These are phyloP conservation scores for Colletotrichum liriopes DNA, from an alignment of 2,329 filamentous ascomycete species.

Conservation along the genomic window DNA sequence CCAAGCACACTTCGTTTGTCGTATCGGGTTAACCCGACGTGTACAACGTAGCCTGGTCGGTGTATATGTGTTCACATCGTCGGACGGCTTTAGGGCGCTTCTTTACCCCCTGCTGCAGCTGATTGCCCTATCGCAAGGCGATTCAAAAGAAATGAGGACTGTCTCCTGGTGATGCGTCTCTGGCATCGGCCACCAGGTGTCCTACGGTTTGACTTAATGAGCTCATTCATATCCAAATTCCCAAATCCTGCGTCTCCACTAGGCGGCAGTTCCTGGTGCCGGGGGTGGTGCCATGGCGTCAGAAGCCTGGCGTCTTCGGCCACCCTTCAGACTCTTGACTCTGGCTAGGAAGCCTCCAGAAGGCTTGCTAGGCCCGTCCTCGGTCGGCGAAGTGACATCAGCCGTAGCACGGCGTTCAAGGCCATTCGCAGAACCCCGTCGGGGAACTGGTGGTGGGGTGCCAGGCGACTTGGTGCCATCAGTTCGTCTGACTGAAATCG, in stretches of 20 bases:
- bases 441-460: constrained; percentile 69
- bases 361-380: constrained; percentile 61
- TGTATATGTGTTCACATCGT: constrained; percentile 2
- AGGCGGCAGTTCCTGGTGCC: constrained; percentile 58
- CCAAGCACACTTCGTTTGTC: not conserved
- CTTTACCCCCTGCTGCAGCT: not conserved
- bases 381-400: constrained; percentile 63
- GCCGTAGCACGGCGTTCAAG: constrained; percentile 78
- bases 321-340: constrained; percentile 87
- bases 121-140: not conserved
- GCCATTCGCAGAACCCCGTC: constrained; percentile 53
- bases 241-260: constrained; percentile 47
- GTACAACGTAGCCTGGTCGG: not conserved
- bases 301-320: constrained; percentile 59
- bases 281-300: constrained; percentile 43
- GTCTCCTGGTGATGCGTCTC: not conserved
- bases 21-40: constrained; percentile 16
- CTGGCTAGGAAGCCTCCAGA: constrained; percentile 78
- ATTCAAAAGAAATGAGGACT: constrained; percentile 5
- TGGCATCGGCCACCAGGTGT: not conserved
- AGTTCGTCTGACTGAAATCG: constrained; percentile 61
- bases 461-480: constrained; percentile 63
- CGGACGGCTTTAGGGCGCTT: not conserved
- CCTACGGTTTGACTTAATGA: not conserved
- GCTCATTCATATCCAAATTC: constrained; percentile 18